phyloP scores from a whole-genome alignment of 139 green algal genomes.

The Limnomonas spitsbergensis region DNA sequence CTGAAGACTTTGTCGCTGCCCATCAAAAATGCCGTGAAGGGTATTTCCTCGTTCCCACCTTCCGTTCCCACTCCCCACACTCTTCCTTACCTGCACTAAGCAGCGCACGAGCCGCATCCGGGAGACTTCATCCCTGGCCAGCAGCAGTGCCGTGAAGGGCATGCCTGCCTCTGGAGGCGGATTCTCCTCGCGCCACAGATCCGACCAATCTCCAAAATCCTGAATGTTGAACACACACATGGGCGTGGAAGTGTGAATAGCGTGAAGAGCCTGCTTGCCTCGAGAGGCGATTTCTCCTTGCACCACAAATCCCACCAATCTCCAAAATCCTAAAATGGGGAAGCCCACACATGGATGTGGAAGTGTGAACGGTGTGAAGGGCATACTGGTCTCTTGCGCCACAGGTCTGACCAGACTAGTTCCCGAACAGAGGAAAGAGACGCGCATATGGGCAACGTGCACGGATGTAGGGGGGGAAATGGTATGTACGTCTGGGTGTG shows the following conservation, averaged over 20 bases:
- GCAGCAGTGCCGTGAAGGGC: not conserved
- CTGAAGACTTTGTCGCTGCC: no score
- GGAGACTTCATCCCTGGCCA: not conserved
- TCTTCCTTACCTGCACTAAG: conserved; percentile 45
- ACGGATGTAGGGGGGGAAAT: no score
- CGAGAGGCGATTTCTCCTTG: not conserved
- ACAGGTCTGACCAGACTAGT: conserved; percentile 78
- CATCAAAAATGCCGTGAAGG: no score
- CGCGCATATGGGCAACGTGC: no score
- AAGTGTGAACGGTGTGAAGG: not conserved
- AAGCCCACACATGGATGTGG: no score
- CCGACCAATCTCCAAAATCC: conserved; percentile 80
- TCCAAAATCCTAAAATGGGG: conserved; percentile 83
- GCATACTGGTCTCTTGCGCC: conserved; percentile 22
- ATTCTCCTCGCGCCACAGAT: conserved; percentile 51
- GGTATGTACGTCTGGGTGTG: no score
- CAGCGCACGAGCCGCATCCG: conserved; percentile 57
- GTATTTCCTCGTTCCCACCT: no score
- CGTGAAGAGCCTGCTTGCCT: not conserved
- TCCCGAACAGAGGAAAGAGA: no score
- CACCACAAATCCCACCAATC: conserved; percentile 72
- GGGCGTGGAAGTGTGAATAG: no score
- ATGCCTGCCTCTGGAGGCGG: not conserved
- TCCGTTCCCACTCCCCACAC: no score
- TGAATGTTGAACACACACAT: no score